Evolutionary conservation across 1,284 basidiomycete species (phyloP).

Genomic region (Hemileia vastatrix): DNA sequence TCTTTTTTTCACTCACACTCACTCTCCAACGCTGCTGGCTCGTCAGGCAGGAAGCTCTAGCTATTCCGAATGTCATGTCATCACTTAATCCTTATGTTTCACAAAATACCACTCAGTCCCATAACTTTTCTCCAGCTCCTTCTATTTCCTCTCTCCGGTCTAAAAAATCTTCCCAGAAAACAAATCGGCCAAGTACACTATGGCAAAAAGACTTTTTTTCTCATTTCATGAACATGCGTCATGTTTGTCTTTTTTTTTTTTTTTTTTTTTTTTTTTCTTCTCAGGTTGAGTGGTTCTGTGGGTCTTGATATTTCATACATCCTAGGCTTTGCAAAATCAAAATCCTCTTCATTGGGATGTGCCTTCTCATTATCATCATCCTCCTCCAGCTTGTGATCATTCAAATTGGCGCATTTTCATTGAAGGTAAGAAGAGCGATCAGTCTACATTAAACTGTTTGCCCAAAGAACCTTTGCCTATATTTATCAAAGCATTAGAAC

Average conservation of each 20-base stretch:
- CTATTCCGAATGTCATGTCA: slow-evolving; percentile 1
- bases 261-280: not conserved
- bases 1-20: not conserved
- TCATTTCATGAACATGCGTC: slow-evolving; percentile 6
- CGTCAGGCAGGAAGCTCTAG: slow-evolving; percentile 5
- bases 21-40: not conserved
- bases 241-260: not conserved
- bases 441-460: not conserved
- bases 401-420: slow-evolving; percentile 20
- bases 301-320: not conserved
- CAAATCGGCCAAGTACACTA: not conserved
- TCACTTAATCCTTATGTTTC: slow-evolving; percentile 4
- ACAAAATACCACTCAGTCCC: not conserved
- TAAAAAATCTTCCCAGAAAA: not conserved
- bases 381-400: slow-evolving; percentile 7
- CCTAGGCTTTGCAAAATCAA: slow-evolving; percentile 5
- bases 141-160: not conserved
- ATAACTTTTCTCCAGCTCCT: not conserved
- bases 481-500: slow-evolving; percentile 19
- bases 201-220: slow-evolving; percentile 8
- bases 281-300: not conserved
- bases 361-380: not conserved
- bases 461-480: slow-evolving; percentile 2
- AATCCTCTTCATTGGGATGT: slow-evolving; percentile 13
- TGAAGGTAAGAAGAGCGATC: not conserved